Conservation (phyloP, 352 stramenopile genomes). For the Pythium vanterpoolii region DNA sequence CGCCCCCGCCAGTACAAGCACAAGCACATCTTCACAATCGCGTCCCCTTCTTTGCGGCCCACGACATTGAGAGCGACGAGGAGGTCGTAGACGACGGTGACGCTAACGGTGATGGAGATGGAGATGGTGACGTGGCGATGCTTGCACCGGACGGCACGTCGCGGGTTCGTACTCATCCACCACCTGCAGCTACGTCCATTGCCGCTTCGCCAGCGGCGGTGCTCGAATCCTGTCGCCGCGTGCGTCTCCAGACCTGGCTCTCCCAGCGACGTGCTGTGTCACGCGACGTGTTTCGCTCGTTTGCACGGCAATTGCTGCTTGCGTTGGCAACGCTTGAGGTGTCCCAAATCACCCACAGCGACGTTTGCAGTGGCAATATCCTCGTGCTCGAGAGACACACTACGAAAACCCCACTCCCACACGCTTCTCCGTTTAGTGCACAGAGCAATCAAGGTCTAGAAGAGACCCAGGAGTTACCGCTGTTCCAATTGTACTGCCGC, state of each 20-base stretch:
- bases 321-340: slow-evolving; percentile 53
- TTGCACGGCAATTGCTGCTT: slow-evolving; percentile 60
- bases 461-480: background rate
- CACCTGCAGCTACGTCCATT: background rate
- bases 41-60: background rate
- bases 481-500: slow-evolving; percentile 27
- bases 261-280: slow-evolving; percentile 25
- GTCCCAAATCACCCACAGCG: slow-evolving; percentile 35
- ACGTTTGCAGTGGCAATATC: slow-evolving; percentile 57
- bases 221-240: slow-evolving; percentile 4
- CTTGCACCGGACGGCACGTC: slow-evolving; percentile 17
- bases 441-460: background rate
- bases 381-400: slow-evolving; percentile 27
- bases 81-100: slow-evolving; percentile 4
- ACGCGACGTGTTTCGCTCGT: slow-evolving; percentile 42
- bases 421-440: slow-evolving; percentile 4
- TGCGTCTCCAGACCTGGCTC: slow-evolving; percentile 39
- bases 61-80: slow-evolving; percentile 17
- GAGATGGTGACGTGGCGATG: slow-evolving; percentile 37
- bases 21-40: background rate
- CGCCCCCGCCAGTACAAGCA: background rate
- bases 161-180: background rate
- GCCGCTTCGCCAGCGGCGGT: background rate
- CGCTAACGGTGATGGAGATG: too few relatives aligned
- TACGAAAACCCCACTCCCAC: background rate